phyloP scores from a whole-genome alignment of 306 rosid genomes.

The Styphnolobium japonicum region DNA sequence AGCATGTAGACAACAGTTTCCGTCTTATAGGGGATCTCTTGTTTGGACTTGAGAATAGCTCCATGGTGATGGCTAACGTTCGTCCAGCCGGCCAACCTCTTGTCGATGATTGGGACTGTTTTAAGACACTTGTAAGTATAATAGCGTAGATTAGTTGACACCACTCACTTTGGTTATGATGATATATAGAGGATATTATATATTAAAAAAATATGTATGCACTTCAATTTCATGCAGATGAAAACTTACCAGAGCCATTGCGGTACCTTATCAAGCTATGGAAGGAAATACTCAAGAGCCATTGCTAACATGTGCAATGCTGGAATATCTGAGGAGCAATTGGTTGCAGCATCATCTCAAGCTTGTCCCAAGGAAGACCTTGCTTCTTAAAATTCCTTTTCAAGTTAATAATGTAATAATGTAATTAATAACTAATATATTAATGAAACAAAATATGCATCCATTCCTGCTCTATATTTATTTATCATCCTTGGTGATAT shows the following conservation, averaged over 20 bases:
- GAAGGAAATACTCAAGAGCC: constrained; percentile 28
- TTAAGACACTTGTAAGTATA: constrained; percentile 45
- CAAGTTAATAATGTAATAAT: not conserved
- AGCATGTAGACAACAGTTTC: constrained; percentile 33
- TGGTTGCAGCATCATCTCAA: constrained; percentile 25
- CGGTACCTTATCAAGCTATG: constrained; percentile 25
- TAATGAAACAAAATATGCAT: not conserved
- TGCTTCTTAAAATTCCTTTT: not conserved
- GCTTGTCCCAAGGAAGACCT: constrained; percentile 20
- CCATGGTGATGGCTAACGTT: constrained; percentile 24
- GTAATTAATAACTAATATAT: too few relatives aligned
- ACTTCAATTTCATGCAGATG: constrained; percentile 4
- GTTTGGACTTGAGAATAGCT: constrained; percentile 39
- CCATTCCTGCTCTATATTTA: not conserved
- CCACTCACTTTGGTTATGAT: not conserved
- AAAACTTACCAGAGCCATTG: constrained; percentile 31
- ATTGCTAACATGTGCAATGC: constrained; percentile 44
- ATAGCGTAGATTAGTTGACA: not conserved
- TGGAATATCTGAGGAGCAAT: constrained; percentile 15
- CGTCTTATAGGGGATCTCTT: constrained; percentile 36
- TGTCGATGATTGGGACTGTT: constrained; percentile 70
- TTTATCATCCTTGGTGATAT: too few relatives aligned
- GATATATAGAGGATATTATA: not conserved
- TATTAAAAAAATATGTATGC: not conserved
- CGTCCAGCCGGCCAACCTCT: constrained; percentile 49